Conservation (phyloP, 2,329 filamentous ascomycete genomes). For the Fusarium proliferatum region DNA sequence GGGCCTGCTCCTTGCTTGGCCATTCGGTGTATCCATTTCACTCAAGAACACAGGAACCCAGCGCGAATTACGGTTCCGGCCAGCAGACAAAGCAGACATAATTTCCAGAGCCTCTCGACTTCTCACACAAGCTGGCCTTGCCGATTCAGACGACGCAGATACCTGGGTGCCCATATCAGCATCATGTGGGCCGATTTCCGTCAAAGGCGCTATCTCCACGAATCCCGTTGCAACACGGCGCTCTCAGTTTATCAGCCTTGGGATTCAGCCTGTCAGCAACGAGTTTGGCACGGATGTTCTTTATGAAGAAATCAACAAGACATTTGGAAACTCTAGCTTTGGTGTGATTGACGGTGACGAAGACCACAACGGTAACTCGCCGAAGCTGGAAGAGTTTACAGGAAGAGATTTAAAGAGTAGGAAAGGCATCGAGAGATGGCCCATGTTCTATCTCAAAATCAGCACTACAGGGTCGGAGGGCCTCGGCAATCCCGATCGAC, state of each 20-base stretch:
- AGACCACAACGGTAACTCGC: constrained; percentile 46
- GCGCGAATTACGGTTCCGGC: constrained; percentile 54
- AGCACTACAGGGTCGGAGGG: constrained; percentile 49
- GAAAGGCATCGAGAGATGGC: constrained; percentile 81
- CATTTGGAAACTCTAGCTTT: constrained; percentile 83
- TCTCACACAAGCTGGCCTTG: constrained; percentile 73
- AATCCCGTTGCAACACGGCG: constrained; percentile 76
- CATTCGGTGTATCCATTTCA: constrained; percentile 64
- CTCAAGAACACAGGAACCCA: constrained; percentile 62
- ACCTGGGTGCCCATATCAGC: constrained; percentile 80
- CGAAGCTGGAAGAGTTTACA: constrained; percentile 60
- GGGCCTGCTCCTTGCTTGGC: constrained; percentile 78
- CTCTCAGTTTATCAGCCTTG: constrained; percentile 84
- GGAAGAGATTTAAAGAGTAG: constrained; percentile 61
- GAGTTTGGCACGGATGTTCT: constrained; percentile 71
- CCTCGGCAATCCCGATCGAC: constrained; percentile 50
- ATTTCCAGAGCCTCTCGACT: constrained; percentile 56
- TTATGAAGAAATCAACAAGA: constrained; percentile 80
- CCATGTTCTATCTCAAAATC: constrained; percentile 88
- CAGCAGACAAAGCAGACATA: constrained; percentile 35
- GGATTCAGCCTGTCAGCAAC: constrained; percentile 72
- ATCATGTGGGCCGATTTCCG: constrained; percentile 67
- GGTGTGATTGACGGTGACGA: constrained; percentile 66
- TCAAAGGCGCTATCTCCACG: constrained; percentile 79
- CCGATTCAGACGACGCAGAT: constrained; percentile 60